Conservation (phyloP, 371 early-diverging fungal species). For the Mortierella sp. region DNA sequence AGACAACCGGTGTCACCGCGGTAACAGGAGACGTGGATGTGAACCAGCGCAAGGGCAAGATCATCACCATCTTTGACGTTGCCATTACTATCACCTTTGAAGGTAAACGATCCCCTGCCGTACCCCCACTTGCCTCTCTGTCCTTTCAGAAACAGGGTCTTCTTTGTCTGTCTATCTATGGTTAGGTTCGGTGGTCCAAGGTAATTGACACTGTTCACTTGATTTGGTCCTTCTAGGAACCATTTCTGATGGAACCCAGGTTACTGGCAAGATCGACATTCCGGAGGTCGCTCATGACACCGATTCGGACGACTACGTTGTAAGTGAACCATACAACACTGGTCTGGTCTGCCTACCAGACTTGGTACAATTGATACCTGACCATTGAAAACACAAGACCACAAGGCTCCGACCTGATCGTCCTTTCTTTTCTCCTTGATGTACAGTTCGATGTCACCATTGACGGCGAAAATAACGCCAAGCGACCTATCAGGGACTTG, state of each 20-base stretch:
- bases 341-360: background rate
- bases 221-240: conserved; percentile 55
- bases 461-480: conserved; percentile 66
- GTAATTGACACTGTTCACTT: background rate
- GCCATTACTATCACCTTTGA: conserved; percentile 80
- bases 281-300: conserved; percentile 96
- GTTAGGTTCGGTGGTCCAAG: background rate
- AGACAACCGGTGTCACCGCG: conserved; percentile 65
- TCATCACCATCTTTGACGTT: conserved; percentile 90
- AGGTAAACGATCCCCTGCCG: conserved; percentile 53
- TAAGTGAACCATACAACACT: conserved; percentile 41
- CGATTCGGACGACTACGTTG: conserved; percentile 81
- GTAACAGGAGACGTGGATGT: conserved; percentile 89
- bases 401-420: no score
- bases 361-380: background rate
- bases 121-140: background rate
- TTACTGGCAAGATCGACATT: conserved; percentile 81
- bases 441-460: conserved; percentile 81
- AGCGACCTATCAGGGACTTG: conserved; percentile 74
- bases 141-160: no score
- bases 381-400: background rate
- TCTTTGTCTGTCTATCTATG: background rate
- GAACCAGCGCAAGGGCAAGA: conserved; percentile 92
- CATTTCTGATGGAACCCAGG: conserved; percentile 71
- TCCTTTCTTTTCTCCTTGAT: conserved; percentile 36